These are phyloP conservation scores for Ogataea haglerorum DNA, from an alignment of 805 yeast genomes.

Conservation along the genomic window DNA sequence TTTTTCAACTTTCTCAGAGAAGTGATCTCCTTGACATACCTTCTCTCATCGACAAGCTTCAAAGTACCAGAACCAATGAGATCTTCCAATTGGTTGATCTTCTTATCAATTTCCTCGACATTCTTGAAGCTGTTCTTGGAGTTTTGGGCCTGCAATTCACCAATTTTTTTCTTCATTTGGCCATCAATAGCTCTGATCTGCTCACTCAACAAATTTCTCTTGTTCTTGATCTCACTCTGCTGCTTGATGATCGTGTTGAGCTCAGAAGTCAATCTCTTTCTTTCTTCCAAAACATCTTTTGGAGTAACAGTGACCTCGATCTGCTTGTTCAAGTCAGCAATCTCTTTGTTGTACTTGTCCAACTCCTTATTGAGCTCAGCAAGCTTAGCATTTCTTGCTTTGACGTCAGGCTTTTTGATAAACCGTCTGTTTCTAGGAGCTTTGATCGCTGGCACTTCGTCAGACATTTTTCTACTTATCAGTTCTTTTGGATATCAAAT, in stretches of 20 bases:
- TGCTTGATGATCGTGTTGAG: constrained; percentile 43
- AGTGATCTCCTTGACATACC: constrained; percentile 79
- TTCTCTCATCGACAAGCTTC: constrained; percentile 88
- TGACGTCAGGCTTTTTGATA: constrained; percentile 73
- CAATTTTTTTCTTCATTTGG: constrained; percentile 67
- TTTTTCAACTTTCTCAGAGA: constrained; percentile 75
- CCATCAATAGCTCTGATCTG: constrained; percentile 71
- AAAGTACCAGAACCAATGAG: constrained; percentile 74
- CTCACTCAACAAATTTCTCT: constrained; percentile 41
- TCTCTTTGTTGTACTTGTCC: constrained; percentile 55
- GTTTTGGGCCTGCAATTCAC: constrained; percentile 68
- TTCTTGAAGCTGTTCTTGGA: constrained; percentile 68
- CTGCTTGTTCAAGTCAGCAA: constrained; percentile 51
- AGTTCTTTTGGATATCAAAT: not conserved
- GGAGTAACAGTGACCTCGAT: constrained; percentile 51
- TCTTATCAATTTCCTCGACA: constrained; percentile 65
- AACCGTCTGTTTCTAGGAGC: constrained; percentile 41
- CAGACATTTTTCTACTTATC: constrained; percentile 15
- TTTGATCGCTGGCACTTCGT: constrained; percentile 21
- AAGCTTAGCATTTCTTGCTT: constrained; percentile 57
- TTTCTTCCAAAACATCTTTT: constrained; percentile 48
- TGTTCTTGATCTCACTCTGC: constrained; percentile 33
- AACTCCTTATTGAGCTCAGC: constrained; percentile 56
- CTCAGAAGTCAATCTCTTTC: constrained; percentile 44
- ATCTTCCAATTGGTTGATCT: constrained; percentile 64